Evolutionary conservation across 352 stramenopile species (phyloP), one percentile per base, ranked within the genome.

Genomic region (Aphanomyces euteiches): DNA sequence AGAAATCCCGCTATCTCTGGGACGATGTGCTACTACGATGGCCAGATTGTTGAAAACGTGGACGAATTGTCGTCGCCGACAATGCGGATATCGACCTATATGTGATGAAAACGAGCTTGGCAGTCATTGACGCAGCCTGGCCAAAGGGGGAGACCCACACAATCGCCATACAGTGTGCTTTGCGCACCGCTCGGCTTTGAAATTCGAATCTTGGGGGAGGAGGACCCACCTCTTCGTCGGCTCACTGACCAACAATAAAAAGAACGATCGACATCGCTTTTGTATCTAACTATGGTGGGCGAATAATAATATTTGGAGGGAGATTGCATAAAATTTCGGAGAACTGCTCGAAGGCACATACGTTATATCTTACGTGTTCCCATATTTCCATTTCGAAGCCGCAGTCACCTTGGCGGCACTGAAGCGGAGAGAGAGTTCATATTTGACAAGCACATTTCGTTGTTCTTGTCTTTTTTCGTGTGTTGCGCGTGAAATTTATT

Each of bases 361-460:
- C 54, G 54, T 61, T 61, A 61, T 61, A 61, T 61, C 54, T 61
- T 61, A 37, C 19, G 17, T 61, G 50, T 1, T 58, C 54, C 54
- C 54, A 61, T 61, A 61, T 61, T 61, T 61, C 54, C 54, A 61
- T 61, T 61, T 61, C 54, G 54, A 61, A 61, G 17, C 54, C 54
- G 54, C 19, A 61, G 54, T 61, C 54, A 61, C 54, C 37, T 58
- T 58, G 17, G 50, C 50, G 50, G 54, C 54, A n/a, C 39, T 45
- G 50, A 36, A 58, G 54, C 54, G n/a, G 54, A 28, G 43, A 61
- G 54, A 45, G 54, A 61, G 28, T 61, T 28, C 28, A 58, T 34
- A n/a, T 61, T 61, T 37, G 54, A 40, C 54, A 61, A 61, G 54
- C 36, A 58, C 50, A 58, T 58, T 58, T 19, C 15, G 17, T 58